Evolutionary conservation across 164 flowering plant species (phyloP).

Genomic region (Santalum album): DNA sequence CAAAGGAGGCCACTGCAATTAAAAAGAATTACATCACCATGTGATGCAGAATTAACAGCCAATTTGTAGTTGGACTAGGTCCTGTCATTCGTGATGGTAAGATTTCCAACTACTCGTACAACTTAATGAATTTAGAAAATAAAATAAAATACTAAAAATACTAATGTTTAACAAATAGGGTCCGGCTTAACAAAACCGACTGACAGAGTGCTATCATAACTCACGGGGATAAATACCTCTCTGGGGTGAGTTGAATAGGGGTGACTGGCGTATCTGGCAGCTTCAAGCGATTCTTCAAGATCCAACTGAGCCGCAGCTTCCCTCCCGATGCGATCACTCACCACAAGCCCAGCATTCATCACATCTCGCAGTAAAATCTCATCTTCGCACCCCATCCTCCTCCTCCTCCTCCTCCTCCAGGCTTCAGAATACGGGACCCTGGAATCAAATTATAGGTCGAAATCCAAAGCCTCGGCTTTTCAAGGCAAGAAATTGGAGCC

Average conservation of each 20-base stretch:
- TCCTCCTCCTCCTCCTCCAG: not conserved
- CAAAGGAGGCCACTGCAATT: constrained; percentile 93
- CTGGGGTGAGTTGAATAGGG: constrained; percentile 87
- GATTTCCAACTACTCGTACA: no score
- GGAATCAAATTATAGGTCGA: not conserved
- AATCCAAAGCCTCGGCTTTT: not conserved
- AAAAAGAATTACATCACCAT: not conserved
- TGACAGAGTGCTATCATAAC: not conserved
- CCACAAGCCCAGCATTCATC: constrained; percentile 65
- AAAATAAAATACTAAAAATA: no score
- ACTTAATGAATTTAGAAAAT: no score
- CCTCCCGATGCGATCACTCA: constrained; percentile 70
- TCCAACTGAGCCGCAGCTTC: constrained; percentile 68
- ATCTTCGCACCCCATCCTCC: constrained; percentile 59
- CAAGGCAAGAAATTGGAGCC: not conserved
- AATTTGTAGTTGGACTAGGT: not conserved
- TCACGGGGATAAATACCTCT: constrained; percentile 40
- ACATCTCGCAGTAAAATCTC: constrained; percentile 79
- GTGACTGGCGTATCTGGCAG: constrained; percentile 86
- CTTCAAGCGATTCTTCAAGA: constrained; percentile 90
- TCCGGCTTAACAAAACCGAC: no score
- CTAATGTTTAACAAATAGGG: no score
- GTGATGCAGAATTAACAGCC: not conserved
- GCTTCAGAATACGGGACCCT: constrained; percentile 12
- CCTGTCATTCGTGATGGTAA: not conserved